phyloP scores from a whole-genome alignment of 768 basidiomycete species.

The Dentipellis fragilis region DNA sequence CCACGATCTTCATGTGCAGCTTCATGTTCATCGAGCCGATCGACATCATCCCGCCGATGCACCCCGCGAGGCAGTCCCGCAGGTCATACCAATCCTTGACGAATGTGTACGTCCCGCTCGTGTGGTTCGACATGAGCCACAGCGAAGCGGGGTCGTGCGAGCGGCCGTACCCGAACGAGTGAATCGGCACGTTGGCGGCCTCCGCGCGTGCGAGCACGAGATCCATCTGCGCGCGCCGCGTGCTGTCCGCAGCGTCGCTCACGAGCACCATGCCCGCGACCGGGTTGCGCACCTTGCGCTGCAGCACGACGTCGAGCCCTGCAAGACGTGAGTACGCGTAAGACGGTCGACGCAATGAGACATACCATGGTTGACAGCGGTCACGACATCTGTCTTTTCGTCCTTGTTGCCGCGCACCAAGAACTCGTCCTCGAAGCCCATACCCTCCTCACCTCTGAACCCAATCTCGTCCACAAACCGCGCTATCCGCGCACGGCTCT shows the following conservation, averaged over 20 bases:
- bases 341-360: conserved; percentile 7
- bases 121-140: conserved; percentile 99
- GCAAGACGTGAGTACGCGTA: neutral
- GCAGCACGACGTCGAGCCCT: conserved; percentile 76
- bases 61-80: conserved; percentile 84
- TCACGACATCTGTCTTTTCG: conserved; percentile 94
- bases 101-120: conserved; percentile 94
- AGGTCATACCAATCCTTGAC: conserved; percentile 98
- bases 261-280: conserved; percentile 88
- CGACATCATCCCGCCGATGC: conserved; percentile 93
- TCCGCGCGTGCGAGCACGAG: conserved; percentile 94
- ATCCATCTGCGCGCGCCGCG: conserved; percentile 95
- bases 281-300: conserved; percentile 87
- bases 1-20: conserved; percentile 89
- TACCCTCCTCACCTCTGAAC: conserved; percentile 26
- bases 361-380: conserved; percentile 91
- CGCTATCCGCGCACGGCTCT: conserved; percentile 59
- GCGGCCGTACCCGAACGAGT: conserved; percentile 93
- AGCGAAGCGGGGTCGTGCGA: conserved; percentile 96
- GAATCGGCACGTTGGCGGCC: conserved; percentile 93
- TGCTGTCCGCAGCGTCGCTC: conserved; percentile 87
- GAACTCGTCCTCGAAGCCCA: conserved; percentile 34
- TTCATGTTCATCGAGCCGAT: conserved; percentile 91
- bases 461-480: conserved; percentile 72
- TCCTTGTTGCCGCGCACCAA: conserved; percentile 71